Evolutionary conservation across 495 filamentous ascomycete genomes (phyloP).

Genomic region (Glonium stellatum): DNA sequence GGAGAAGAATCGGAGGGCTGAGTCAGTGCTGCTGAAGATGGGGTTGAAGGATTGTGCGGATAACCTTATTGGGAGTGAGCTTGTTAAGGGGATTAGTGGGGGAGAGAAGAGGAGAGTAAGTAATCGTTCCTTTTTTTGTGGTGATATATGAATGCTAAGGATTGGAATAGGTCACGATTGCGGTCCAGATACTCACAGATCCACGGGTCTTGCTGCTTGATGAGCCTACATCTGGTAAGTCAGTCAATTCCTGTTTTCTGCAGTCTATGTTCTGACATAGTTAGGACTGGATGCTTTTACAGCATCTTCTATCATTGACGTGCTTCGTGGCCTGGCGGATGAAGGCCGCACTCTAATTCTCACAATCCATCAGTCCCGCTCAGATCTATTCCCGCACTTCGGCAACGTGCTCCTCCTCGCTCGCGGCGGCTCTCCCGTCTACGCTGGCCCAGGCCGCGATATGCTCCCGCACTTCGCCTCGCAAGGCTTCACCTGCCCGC

Average conservation of each 20-base stretch:
- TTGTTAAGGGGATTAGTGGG: conserved; percentile 69
- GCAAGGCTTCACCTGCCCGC: conserved; percentile 56
- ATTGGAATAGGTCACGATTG: too few relatives aligned
- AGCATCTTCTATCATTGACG: conserved; percentile 65
- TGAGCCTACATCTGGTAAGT: conserved; percentile 55
- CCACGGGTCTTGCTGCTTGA: conserved; percentile 63
- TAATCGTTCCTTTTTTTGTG: too few relatives aligned
- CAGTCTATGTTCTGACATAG: neutral
- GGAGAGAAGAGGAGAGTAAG: conserved; percentile 69
- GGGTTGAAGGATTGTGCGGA: conserved; percentile 72
- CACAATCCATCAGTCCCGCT: conserved; percentile 69
- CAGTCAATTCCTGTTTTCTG: neutral
- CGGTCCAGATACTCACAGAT: conserved; percentile 67
- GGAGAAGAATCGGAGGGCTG: conserved; percentile 58
- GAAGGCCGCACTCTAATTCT: conserved; percentile 67
- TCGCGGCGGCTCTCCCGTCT: conserved; percentile 58
- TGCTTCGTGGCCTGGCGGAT: conserved; percentile 58
- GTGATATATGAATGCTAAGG: too few relatives aligned
- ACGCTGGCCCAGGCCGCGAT: conserved; percentile 53
- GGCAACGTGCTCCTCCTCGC: conserved; percentile 63
- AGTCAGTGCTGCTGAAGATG: conserved; percentile 65
- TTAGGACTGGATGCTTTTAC: conserved; percentile 66
- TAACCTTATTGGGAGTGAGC: conserved; percentile 61
- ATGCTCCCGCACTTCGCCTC: conserved; percentile 59
- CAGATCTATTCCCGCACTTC: conserved; percentile 63